A percentile compares a stretch with the other conserved stretches of the same genome.
Conservation (phyloP, 2,329 filamentous ascomycete species). For the Cercospora janseana region DNA sequence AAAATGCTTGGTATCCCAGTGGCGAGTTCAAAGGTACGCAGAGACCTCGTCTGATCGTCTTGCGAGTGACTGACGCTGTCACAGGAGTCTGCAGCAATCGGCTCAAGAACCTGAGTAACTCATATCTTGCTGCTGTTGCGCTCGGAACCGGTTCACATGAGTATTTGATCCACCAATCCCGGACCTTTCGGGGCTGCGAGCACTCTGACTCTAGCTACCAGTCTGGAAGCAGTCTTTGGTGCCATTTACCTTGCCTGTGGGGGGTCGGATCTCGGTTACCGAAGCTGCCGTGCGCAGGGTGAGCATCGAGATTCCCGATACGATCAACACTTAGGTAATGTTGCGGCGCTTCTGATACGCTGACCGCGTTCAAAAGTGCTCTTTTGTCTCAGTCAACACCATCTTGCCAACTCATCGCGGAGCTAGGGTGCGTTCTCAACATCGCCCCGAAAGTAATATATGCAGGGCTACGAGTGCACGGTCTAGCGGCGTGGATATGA, state of each 20-base stretch:
- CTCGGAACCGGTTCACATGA: background rate
- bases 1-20: background rate
- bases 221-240: slow-evolving; percentile 10
- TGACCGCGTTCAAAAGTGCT: background rate
- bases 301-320: slow-evolving; percentile 1
- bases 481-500: background rate
- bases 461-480: slow-evolving; percentile 4
- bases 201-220: slow-evolving; percentile 1
- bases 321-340: background rate
- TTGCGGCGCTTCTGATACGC: background rate
- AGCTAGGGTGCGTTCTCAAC: background rate
- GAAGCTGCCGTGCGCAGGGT: background rate
- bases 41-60: too few relatives aligned
- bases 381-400: background rate
- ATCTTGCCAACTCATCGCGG: background rate
- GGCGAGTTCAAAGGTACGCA: background rate
- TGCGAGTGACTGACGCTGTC: background rate
- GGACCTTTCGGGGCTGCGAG: background rate
- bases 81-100: background rate
- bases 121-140: background rate
- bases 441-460: background rate
- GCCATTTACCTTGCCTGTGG: slow-evolving; percentile 11
- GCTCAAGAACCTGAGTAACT: background rate
- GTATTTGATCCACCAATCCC: slow-evolving; percentile 1
- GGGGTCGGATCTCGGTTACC: background rate